Base-by-base conservation (phyloP, 1,139 yeast genomes). In the Pichia sp. region DNA sequence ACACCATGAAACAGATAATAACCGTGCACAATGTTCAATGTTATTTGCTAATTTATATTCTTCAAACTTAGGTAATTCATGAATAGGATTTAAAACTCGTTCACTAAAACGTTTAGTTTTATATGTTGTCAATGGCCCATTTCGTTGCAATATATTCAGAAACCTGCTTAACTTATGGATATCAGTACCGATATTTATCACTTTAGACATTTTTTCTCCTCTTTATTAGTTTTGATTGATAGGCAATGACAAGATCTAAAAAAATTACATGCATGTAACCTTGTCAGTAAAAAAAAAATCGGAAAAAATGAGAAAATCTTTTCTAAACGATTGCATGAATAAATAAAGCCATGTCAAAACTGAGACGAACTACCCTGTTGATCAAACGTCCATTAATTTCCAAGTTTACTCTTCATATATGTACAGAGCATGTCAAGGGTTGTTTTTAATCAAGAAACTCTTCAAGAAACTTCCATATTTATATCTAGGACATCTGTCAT, bases 161-260 rank as follows among this genome's bases (percentile, higher is more conserved):
- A 84, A 76, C 36, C 94, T 60, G 3, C 68, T 56, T 1, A 75
- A 60, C 25, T 66, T 63, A 25, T 80, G 69, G 2, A 84, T 53
- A 56, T 84, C 94, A 6, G 74, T 70, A 2, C 94, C 94, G 13
- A 83, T 60, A 3, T 83, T 85, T 24, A 58, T 30, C 4, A 60
- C 46, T 35, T 49, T 46, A 3, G 48, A 40, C 57, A 56, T 53
- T 20, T 24, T 18, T 20, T 19, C 20, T 14, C 10, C 15, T 15
- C 16, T 16, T 6, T 13, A 4, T 21, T 6, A 7, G 5, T 8
- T 19, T 19, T 20, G 14, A n/a, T n/a, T n/a, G n/a, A n/a, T n/a
- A n/a, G n/a, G n/a, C n/a, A n/a, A n/a, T n/a, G n/a, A n/a, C n/a
- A n/a, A n/a, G n/a, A n/a, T n/a, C n/a, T n/a, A n/a, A n/a, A n/a